Conservation (phyloP, 1,139 yeast species). For the Lizanozyma gosingica region DNA sequence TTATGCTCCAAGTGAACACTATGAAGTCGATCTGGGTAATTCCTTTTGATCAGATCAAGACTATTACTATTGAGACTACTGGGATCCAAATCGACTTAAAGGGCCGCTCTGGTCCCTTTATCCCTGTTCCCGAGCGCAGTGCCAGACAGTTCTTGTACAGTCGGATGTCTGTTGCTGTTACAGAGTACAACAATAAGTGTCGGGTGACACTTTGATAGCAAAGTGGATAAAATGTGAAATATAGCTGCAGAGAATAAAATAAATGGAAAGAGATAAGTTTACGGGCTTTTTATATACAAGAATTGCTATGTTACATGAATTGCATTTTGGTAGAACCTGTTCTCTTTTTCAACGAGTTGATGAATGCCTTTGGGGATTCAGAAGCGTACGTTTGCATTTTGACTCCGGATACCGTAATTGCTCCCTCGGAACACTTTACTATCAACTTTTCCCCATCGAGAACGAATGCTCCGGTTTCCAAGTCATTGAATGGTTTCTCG, state of each 20-base stretch:
- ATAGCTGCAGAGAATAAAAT: too few species aligned
- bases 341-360: slow-evolving; percentile 33
- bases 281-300: too few species aligned
- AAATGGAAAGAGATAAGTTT: too few species aligned
- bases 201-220: slow-evolving; percentile 25
- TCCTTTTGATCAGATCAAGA: slow-evolving; percentile 47
- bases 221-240: too few species aligned
- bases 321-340: slow-evolving; percentile 18
- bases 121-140: slow-evolving; percentile 66
- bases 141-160: slow-evolving; percentile 62
- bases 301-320: too few species aligned
- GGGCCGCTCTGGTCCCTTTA: slow-evolving; percentile 38
- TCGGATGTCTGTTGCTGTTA: slow-evolving; percentile 73
- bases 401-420: slow-evolving; percentile 22
- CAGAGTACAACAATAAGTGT: slow-evolving; percentile 61
- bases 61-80: slow-evolving; percentile 68
- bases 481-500: neutral
- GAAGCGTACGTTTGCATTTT: slow-evolving; percentile 48
- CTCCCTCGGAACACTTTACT: slow-evolving; percentile 37
- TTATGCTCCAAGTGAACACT: slow-evolving; percentile 59
- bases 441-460: slow-evolving; percentile 17
- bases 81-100: slow-evolving; percentile 68
- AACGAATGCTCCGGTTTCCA: slow-evolving; percentile 30
- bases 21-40: slow-evolving; percentile 61
- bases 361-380: slow-evolving; percentile 38